Base-by-base conservation (phyloP, 768 basidiomycete genomes). In the Coprinopsis sp. region DNA sequence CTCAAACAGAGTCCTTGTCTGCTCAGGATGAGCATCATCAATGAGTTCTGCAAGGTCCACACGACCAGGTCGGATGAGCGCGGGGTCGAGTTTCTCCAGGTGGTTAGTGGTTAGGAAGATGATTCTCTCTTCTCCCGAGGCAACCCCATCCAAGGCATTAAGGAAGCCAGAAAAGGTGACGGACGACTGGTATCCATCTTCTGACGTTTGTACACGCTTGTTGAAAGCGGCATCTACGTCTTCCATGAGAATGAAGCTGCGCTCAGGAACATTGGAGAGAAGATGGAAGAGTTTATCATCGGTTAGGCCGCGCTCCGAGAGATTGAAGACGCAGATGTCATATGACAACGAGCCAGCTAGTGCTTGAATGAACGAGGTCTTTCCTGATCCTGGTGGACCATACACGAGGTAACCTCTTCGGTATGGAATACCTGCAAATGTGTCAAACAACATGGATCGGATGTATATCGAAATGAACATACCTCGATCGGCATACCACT, bases 101-200 rank as follows among this genome's bases (percentile, higher is more conserved):
- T 98, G 96, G 64, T 99, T 99, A n/a, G 96, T 98, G 0, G 96
- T 99, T 84, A 99, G 89, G 68, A 99, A 99, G 28, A 99, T 81
- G 60, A 99, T 85, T n/a, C 96, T 84, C 58, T 96, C 93, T 68
- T 97, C 94, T 33, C 93, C 91, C 10, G 95, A 96, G 4, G 92
- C 95, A 23, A 99, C 95, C 14, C 96, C 96, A 59, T 99, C 96
- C 2, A 99, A 73, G 12, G 94, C 93, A 57, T 99, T 99, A 33
- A 99, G 70, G 60, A 98, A 90, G 22, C 96, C 96, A 6, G 95
- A 97, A 69, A 99, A 98, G 3, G 96, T 98, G 28, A 99, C 86
- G 11, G 88, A 87, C 0, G 92, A 93, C 66, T 94, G 92, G 62
- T 91, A 95, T 21, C 95, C 96, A 54, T 97, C 94, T 54, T 91